A percentile compares a stretch with the other conserved stretches of the same genome.
Evolutionary conservation across 805 yeast genomes (phyloP).

Genomic region (Myxozyma geophila): DNA sequence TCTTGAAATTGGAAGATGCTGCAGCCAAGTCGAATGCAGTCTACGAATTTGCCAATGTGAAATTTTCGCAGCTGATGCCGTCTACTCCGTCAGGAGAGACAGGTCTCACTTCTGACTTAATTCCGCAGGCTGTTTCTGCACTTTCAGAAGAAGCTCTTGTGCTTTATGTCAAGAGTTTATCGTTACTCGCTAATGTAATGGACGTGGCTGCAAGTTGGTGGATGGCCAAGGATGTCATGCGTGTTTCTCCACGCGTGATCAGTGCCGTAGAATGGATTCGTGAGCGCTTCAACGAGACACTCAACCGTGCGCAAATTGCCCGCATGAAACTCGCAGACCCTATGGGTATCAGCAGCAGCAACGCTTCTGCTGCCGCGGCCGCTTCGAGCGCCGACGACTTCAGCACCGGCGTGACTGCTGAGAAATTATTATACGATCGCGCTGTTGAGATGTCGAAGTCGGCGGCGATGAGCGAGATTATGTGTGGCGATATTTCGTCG

Average conservation of each 20-base stretch:
- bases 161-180: slow-evolving; percentile 79
- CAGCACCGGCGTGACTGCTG: slow-evolving; percentile 56
- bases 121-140: slow-evolving; percentile 46
- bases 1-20: slow-evolving; percentile 43
- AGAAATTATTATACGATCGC: slow-evolving; percentile 74
- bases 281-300: slow-evolving; percentile 81
- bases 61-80: slow-evolving; percentile 83
- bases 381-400: slow-evolving; percentile 1
- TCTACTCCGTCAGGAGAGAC: slow-evolving; percentile 49
- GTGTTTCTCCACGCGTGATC: slow-evolving; percentile 44
- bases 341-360: not conserved
- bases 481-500: slow-evolving; percentile 68
- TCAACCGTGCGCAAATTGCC: slow-evolving; percentile 85
- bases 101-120: slow-evolving; percentile 38
- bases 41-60: slow-evolving; percentile 85
- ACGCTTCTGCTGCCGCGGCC: slow-evolving; percentile 5
- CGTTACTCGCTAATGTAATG: slow-evolving; percentile 86
- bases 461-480: slow-evolving; percentile 87
- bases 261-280: slow-evolving; percentile 87
- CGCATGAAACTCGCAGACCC: slow-evolving; percentile 44
- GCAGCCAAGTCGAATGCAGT: slow-evolving; percentile 93
- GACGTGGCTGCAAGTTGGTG: slow-evolving; percentile 88
- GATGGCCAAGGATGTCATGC: slow-evolving; percentile 53
- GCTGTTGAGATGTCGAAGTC: slow-evolving; percentile 90
- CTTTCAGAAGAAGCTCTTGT: slow-evolving; percentile 86